A percentile compares a stretch with the other conserved stretches of the same genome.
These are phyloP conservation scores for Fusarium caatingaense DNA, from an alignment of 2,329 filamentous ascomycete genomes.

Conservation along the genomic window DNA sequence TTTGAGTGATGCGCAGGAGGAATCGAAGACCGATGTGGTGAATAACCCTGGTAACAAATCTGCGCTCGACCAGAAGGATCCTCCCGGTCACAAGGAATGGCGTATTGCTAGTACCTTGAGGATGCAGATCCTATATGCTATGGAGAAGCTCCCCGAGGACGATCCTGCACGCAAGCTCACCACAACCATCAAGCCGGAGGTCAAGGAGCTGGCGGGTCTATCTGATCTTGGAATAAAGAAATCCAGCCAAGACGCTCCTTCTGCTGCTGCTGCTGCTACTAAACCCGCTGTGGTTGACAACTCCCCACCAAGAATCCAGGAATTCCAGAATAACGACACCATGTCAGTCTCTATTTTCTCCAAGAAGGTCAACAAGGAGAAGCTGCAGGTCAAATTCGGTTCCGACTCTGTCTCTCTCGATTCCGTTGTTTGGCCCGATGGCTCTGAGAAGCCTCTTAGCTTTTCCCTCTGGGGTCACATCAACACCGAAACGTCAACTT, in stretches of 20 bases:
- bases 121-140: conserved; percentile 57
- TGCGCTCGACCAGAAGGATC: conserved; percentile 3
- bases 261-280: neutral
- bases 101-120: conserved; percentile 60
- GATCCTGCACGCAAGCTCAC: conserved; percentile 61
- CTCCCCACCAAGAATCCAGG: conserved; percentile 47
- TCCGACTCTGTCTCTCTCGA: conserved; percentile 45
- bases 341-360: conserved; percentile 57
- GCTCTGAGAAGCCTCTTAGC: conserved; percentile 71
- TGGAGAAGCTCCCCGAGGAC: conserved; percentile 59
- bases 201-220: conserved; percentile 48
- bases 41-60: conserved; percentile 37
- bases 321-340: conserved; percentile 51
- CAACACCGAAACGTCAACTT: conserved; percentile 69
- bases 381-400: conserved; percentile 53
- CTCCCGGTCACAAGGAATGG: conserved; percentile 44
- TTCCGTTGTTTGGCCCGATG: conserved; percentile 52
- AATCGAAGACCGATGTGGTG: conserved; percentile 48
- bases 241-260: neutral
- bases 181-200: conserved; percentile 47
- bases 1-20: conserved; percentile 44
- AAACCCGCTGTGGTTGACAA: conserved; percentile 41
- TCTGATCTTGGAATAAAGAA: conserved; percentile 26
- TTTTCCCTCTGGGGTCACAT: conserved; percentile 75
- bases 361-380: conserved; percentile 56